Base-by-base conservation (phyloP, 202 grass and related monocot species). In the Carex arenaria region DNA sequence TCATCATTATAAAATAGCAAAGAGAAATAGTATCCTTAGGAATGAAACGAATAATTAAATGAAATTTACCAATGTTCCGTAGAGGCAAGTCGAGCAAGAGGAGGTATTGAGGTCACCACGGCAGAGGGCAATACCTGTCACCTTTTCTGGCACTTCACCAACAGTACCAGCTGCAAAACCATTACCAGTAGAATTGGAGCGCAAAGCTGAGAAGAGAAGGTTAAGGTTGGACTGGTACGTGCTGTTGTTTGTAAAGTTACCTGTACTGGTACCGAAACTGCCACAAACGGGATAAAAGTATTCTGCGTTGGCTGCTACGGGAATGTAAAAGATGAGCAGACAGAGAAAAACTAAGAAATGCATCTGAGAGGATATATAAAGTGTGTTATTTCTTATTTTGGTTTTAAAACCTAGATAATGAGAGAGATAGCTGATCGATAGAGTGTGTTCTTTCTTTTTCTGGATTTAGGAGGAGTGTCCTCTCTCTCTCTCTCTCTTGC, bases 61-160 rank as follows among this genome's bases (percentile, higher is more conserved):
- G 0, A 57, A 54, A 9, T 3, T 38, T 11, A 67, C 13, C 40
- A 82, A 26, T n/a, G 83, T 82, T 0, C 34, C 12, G 9, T 3
- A 22, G 70, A 90, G 68, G 80, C 43, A 84, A 45, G 64, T 32
- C 30, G 23, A 26, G 59, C 90, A 95, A 61, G 78, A 1, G 12
- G 1, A 71, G 23, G 67, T 1, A 15, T 49, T 43, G 36, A 55
- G 5, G 73, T 95, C 93, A 3, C 87, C 90, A 13, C 86, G 93
- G 76, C 93, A 92, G 42, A 90, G 83, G 78, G 82, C 84, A 54
- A 76, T 72, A 59, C 86, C 87, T 34, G 86, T 89, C 10, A 89
- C 83, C 72, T 55, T 66, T 56, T 86, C 55, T 9, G 85, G 66
- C 54, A 36, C 56, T 1, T 55, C 7, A 20, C 88, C 93, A 40